Evolutionary conservation across 306 rosid species (phyloP).

Genomic region (Vigna radiata): DNA sequence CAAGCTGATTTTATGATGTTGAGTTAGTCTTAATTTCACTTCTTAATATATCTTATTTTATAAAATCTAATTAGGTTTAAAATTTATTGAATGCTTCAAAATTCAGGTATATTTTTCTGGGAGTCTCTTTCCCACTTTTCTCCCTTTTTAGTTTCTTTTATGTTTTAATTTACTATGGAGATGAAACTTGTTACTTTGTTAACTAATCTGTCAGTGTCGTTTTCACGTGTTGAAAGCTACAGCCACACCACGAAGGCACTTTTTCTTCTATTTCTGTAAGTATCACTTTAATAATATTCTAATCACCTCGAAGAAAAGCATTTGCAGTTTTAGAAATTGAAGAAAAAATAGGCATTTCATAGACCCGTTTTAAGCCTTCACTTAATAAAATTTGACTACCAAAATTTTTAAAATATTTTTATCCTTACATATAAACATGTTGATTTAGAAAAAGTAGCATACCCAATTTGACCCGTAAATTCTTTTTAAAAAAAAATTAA

Average conservation of each 20-base stretch:
- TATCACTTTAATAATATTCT: slow-evolving; percentile 1
- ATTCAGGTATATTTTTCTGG: too few relatives aligned
- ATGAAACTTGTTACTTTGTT: neutral
- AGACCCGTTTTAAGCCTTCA: neutral
- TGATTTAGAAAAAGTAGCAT: too few relatives aligned
- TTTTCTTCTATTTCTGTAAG: neutral
- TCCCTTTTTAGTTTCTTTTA: neutral
- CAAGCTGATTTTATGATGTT: too few relatives aligned
- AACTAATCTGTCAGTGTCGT: neutral
- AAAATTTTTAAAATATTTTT: too few relatives aligned
- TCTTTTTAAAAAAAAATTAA: neutral
- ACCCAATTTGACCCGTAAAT: too few relatives aligned
- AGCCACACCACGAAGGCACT: neutral
- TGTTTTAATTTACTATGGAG: neutral
- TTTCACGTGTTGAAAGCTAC: slow-evolving; percentile 26
- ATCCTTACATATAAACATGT: too few relatives aligned
- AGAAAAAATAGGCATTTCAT: neutral
- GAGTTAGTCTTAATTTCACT: too few relatives aligned
- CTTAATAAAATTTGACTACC: neutral
- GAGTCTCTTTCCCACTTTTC: neutral
- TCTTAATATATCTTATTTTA: too few relatives aligned
- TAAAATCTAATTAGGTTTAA: too few relatives aligned
- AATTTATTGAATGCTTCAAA: too few relatives aligned
- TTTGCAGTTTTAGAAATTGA: neutral
- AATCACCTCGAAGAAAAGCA: neutral